These are phyloP conservation scores for Chiua sp. DNA, from an alignment of 1,284 basidiomycete species.

Conservation along the genomic window DNA sequence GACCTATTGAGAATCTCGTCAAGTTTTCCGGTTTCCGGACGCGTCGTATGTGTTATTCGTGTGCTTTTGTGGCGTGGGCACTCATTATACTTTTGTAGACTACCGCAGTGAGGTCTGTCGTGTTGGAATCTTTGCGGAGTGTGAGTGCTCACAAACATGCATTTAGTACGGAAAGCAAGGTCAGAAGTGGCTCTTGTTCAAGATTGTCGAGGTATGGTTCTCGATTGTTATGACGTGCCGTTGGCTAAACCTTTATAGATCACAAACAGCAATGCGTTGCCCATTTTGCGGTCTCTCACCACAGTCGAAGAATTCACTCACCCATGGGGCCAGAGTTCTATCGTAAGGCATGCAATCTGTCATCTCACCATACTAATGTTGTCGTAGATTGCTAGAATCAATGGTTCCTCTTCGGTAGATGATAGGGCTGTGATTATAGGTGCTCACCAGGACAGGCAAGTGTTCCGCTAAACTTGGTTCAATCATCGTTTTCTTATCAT, in stretches of 20 bases:
- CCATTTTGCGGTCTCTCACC: constrained; percentile 60
- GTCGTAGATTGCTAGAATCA: constrained; percentile 69
- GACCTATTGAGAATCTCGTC: constrained; percentile 70
- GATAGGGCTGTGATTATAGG: constrained; percentile 71
- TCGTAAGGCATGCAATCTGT: constrained; percentile 55
- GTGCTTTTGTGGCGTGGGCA: constrained; percentile 31
- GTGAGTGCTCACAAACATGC: constrained; percentile 12
- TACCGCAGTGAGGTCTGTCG: constrained; percentile 75
- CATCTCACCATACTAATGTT: neutral
- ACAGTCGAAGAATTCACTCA: constrained; percentile 84
- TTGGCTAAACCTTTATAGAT: constrained; percentile 51
- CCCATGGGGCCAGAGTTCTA: constrained; percentile 91
- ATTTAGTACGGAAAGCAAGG: constrained; percentile 76
- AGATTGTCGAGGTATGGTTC: constrained; percentile 65
- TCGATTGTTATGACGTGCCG: constrained; percentile 2
- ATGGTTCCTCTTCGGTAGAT: constrained; percentile 66
- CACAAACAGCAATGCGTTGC: constrained; percentile 63
- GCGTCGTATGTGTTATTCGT: constrained; percentile 53
- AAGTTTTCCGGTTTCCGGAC: constrained; percentile 80
- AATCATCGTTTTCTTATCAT: constrained; percentile 12
- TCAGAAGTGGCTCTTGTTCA: constrained; percentile 84
- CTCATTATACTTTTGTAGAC: constrained; percentile 50
- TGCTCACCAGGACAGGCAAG: constrained; percentile 94
- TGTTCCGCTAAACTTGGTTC: constrained; percentile 17
- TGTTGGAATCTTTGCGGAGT: constrained; percentile 16